Evolutionary conservation across 2,329 filamentous ascomycete genomes (phyloP), one percentile per base, ranked within the genome.

Genomic region (Trichophyton mentagrophytes): DNA sequence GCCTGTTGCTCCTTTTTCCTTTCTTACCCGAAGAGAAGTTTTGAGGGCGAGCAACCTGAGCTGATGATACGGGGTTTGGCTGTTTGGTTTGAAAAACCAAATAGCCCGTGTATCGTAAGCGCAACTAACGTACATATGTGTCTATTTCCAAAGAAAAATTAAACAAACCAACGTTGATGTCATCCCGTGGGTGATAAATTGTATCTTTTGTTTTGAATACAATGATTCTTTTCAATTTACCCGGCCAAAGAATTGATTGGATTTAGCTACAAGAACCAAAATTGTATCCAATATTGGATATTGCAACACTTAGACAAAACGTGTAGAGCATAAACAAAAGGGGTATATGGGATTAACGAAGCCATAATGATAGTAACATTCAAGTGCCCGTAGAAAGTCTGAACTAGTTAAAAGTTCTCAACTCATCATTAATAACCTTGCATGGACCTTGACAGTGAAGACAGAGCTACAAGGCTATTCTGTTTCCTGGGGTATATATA

Each of bases 91-190:
- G 49, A 20, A 15, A 36, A 3, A 13, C 49, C 49, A 55, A 55
- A 55, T 55, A 55, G 33, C 33, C 49, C 27, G n/a, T 55, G 49
- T 55, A 55, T 55, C 49, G 27, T 55, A 36, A 55, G 27, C 27
- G n/a, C 33, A 36, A 36, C 15, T 55, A 55, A 55, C 49, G 49
- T 55, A 55, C 27, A 55, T 55, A 55, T 33, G 30, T 36, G 49
- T 55, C 25, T 55, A 55, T 36, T 55, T 27, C 30, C 30, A 55
- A 36, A 55, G 49, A 55, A 55, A 36, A 53, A 30, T 30, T 20
- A 17, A 55, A 55, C 49, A 30, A 49, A 55, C 49, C n/a, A 55
- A 17, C 15, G 17, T 30, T 22, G 11, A 9, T 53, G 30, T 53
- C 49, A 49, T 49, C 46, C 6, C 7, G 20, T 25, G 20, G 46